Percentiles rank a stretch among this genome's conserved stretches.
phyloP scores from a whole-genome alignment of 192 early-diverging fungal genomes.

The Phlyctochytrium arcticum region DNA sequence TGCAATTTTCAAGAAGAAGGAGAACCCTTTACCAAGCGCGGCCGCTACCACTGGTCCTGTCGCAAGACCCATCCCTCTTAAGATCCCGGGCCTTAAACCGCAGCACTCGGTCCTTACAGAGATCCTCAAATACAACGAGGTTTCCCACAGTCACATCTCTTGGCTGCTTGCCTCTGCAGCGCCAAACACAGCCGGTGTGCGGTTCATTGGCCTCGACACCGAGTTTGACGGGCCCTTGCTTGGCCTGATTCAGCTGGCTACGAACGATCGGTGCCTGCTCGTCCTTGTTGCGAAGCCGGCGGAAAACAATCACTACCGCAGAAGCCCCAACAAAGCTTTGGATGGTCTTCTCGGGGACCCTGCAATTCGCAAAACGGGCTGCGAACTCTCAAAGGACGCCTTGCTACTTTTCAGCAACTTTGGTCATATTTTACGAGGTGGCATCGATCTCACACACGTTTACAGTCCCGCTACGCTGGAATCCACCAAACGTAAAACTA shows the following conservation, averaged over 20 bases:
- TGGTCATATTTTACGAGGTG: conserved; percentile 12
- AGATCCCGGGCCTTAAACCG: neutral
- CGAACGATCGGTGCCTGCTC: conserved; percentile 11
- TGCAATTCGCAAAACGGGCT: conserved; percentile 14
- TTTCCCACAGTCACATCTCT: conserved; percentile 7
- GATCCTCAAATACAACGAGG: conserved; percentile 4
- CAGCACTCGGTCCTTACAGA: conserved; percentile 4
- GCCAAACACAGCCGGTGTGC: too few species aligned
- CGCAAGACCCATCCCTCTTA: too few species aligned
- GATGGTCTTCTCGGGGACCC: conserved; percentile 6
- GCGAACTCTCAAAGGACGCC: conserved; percentile 18
- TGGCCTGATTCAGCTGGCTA: conserved; percentile 15
- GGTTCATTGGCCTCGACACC: conserved; percentile 15
- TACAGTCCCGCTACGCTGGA: conserved; percentile 4
- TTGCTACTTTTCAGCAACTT: conserved; percentile 13
- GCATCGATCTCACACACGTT: conserved; percentile 18
- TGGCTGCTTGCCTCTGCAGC: conserved; percentile 14
- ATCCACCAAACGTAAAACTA: neutral
- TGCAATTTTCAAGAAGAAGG: too few species aligned
- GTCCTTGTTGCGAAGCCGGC: neutral
- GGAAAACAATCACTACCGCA: neutral
- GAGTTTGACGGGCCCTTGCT: conserved; percentile 17
- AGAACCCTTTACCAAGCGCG: too few species aligned
- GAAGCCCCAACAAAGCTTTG: conserved; percentile 1
- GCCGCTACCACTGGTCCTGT: too few species aligned